These are phyloP conservation scores for Eucalyptus urophylla DNA, from an alignment of 345 rosid genomes.

Conservation along the genomic window DNA sequence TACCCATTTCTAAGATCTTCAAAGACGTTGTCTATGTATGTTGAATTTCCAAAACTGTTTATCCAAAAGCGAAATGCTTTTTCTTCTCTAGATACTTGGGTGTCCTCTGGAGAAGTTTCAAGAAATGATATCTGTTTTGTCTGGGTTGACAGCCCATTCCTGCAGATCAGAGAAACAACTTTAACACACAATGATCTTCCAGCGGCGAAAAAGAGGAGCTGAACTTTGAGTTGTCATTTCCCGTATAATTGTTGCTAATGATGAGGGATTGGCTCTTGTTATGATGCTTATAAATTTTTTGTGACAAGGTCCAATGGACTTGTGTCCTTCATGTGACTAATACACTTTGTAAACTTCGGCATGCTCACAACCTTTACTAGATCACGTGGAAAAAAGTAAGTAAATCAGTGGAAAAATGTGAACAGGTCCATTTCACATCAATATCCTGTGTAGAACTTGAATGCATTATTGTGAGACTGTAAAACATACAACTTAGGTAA, in stretches of 20 bases:
- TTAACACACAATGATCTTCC: neutral
- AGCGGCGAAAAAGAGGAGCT: neutral
- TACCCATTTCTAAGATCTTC: slow-evolving; percentile 99
- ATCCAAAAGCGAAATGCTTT: slow-evolving; percentile 95
- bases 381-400: neutral
- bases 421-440: neutral
- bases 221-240: neutral
- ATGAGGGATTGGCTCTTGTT: neutral
- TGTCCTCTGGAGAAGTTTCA: slow-evolving; percentile 68
- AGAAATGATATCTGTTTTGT: slow-evolving; percentile 80
- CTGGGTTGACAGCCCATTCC: slow-evolving; percentile 88
- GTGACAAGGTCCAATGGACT: neutral
- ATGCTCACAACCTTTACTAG: neutral
- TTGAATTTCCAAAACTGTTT: slow-evolving; percentile 77
- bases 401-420: neutral
- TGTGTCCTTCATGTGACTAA: neutral
- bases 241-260: neutral
- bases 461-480: neutral
- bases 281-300: neutral
- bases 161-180: slow-evolving; percentile 7
- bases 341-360: neutral
- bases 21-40: slow-evolving; percentile 72
- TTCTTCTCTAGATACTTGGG: slow-evolving; percentile 89
- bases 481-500: neutral
- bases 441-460: neutral